Evolutionary conservation across 441 rosid species (phyloP).

Genomic region (Rhodomyrtus psidioides): DNA sequence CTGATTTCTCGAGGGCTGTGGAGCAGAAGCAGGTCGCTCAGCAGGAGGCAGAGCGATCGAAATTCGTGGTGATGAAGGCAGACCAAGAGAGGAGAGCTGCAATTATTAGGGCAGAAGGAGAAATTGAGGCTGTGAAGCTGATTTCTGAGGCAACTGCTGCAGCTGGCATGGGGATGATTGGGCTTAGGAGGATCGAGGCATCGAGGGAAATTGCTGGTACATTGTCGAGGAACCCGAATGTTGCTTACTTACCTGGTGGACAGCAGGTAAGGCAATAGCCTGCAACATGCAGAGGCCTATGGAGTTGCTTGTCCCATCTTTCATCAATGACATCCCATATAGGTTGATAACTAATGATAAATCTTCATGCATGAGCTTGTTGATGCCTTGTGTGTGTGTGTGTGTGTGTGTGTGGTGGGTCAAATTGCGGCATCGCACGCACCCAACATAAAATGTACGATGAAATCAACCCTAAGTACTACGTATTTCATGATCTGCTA

Average conservation of each 20-base stretch:
- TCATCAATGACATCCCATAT: too few relatives aligned
- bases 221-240: constrained; percentile 82
- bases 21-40: constrained; percentile 99
- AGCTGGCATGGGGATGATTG: constrained; percentile 87
- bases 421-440: not conserved
- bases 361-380: not conserved
- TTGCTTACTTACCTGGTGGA: constrained; percentile 83
- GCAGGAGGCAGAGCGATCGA: constrained; percentile 95
- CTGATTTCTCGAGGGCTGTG: constrained; percentile 90
- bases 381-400: too few relatives aligned
- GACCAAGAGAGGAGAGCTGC: constrained; percentile 99
- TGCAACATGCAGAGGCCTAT: too few relatives aligned
- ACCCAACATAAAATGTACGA: not conserved
- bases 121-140: constrained; percentile 82
- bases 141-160: constrained; percentile 80
- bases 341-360: too few relatives aligned
- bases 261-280: too few relatives aligned
- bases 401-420: too few relatives aligned
- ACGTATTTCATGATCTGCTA: not conserved
- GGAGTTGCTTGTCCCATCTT: too few relatives aligned
- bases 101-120: constrained; percentile 91
- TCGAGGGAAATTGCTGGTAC: constrained; percentile 89
- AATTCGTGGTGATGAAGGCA: constrained; percentile 86
- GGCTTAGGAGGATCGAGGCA: constrained; percentile 94
- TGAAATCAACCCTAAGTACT: not conserved